Conservation (phyloP, 306 rosid genomes). For the Heteromeles arbutifolia region DNA sequence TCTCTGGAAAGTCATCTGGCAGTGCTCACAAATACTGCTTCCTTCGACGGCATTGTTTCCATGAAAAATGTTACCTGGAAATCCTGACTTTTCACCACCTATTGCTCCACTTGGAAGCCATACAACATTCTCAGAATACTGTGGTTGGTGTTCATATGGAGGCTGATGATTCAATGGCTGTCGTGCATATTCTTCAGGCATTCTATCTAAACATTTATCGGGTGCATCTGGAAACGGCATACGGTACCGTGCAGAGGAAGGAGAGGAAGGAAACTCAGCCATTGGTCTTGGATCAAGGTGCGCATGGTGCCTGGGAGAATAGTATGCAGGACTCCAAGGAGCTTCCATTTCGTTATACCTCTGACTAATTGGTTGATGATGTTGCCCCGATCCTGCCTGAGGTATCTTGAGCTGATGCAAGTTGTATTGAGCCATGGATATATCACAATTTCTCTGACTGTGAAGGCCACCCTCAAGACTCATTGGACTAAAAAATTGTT, state of each 20-base stretch:
- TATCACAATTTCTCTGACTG: constrained; percentile 67
- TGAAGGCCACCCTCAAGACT: constrained; percentile 60
- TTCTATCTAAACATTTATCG: constrained; percentile 63
- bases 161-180: constrained; percentile 58
- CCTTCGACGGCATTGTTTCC: constrained; percentile 61
- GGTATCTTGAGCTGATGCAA: constrained; percentile 55
- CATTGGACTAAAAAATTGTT: constrained; percentile 55
- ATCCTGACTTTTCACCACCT: constrained; percentile 59
- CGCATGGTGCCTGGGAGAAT: constrained; percentile 83
- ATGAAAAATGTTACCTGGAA: constrained; percentile 60
- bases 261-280: constrained; percentile 79
- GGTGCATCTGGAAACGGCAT: constrained; percentile 53
- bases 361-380: constrained; percentile 56
- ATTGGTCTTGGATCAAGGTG: constrained; percentile 56
- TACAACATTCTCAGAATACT: constrained; percentile 63
- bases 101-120: constrained; percentile 57
- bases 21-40: constrained; percentile 63
- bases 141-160: constrained; percentile 65
- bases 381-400: constrained; percentile 55
- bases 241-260: constrained; percentile 60
- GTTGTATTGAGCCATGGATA: constrained; percentile 43
- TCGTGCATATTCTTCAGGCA: constrained; percentile 68
- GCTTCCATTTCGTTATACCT: constrained; percentile 76
- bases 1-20: constrained; percentile 65
- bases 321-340: constrained; percentile 82